Base-by-base conservation (phyloP, 1,284 basidiomycete genomes). In the Caloboletus firmus region DNA sequence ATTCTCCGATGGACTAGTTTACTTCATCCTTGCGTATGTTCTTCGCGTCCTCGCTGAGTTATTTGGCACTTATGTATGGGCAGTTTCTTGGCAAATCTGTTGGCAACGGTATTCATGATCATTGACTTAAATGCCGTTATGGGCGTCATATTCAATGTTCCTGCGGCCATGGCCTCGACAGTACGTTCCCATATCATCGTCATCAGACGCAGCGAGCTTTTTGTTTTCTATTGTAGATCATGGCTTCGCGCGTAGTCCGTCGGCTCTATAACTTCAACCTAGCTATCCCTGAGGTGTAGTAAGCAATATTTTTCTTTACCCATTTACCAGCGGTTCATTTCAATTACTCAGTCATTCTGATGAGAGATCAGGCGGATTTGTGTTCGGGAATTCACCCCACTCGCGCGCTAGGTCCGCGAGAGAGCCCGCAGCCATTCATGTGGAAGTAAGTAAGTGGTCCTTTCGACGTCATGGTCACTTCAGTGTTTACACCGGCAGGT, bases 191-290 rank as follows among this genome's bases (percentile, higher is more conserved):
- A 18, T 36, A 45, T 51, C n/a, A 54, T 35, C 31, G 28, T 22
- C 31, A 30, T 30, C 24, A 28, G 30, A 32, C 17, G 9, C 22
- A 36, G 42, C 9, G 12, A 34, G 40, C 59, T 51, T 37, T 2
- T 22, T 51, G 13, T 59, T 36, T 34, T 55, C 36, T 32, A 31
- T 32, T 47, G 42, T 54, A 89, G 87, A 85, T 88, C 62, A 82
- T 85, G 18, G 85, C 86, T 1, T 84, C 82, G 57, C 82, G 87
- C n/a, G 83, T 80, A 18, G 87, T 88, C 20, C 81, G 87, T 47
- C 74, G 85, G 35, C 68, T 89, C 44, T 80, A 79, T 36, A 84
- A 82, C 60, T 87, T 80, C 69, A 77, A 77, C n/a, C 67, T 71
- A 24, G 64, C 70, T 36, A 78, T 79, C 5, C 75, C 80, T 1